A percentile compares a stretch with the other conserved stretches of the same genome.
Conservation (phyloP, 73 alveolate species). For the Strombidium stylifer region DNA sequence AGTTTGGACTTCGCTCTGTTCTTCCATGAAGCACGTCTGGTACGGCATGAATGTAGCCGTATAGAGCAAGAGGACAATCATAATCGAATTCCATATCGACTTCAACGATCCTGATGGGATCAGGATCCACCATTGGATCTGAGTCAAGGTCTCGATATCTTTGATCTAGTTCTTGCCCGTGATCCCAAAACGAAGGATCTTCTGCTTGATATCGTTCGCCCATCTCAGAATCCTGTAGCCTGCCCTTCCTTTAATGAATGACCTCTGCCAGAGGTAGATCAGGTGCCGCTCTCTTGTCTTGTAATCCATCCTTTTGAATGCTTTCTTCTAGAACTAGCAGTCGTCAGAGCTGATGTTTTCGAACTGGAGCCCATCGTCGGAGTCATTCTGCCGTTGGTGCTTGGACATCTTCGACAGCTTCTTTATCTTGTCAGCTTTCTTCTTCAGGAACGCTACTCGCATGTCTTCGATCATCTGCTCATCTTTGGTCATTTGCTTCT, state of each 20-base stretch:
- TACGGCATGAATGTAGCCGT: slow-evolving; percentile 49
- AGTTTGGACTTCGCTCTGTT: slow-evolving; percentile 2
- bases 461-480: too few species aligned
- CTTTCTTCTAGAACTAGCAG: neutral
- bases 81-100: slow-evolving; percentile 44
- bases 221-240: slow-evolving; percentile 40
- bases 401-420: too few species aligned
- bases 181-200: slow-evolving; percentile 42
- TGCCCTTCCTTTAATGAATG: slow-evolving; percentile 34
- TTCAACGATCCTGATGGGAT: slow-evolving; percentile 29
- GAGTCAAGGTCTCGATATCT: slow-evolving; percentile 21
- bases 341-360: neutral
- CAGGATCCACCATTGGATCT: slow-evolving; percentile 25
- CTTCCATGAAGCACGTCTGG: slow-evolving; percentile 47
- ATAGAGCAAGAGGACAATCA: slow-evolving; percentile 44
- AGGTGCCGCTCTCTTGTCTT: slow-evolving; percentile 22
- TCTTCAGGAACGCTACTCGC: too few species aligned
- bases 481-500: too few species aligned
- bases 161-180: slow-evolving; percentile 45
- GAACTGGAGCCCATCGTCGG: neutral
- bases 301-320: neutral
- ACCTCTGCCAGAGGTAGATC: slow-evolving; percentile 1
- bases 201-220: slow-evolving; percentile 43
- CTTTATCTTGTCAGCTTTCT: neutral
- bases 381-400: too few species aligned